These are phyloP conservation scores for Ophiocordyceps camponoti-saundersi DNA, from an alignment of 2,329 filamentous ascomycete species.

Conservation along the genomic window DNA sequence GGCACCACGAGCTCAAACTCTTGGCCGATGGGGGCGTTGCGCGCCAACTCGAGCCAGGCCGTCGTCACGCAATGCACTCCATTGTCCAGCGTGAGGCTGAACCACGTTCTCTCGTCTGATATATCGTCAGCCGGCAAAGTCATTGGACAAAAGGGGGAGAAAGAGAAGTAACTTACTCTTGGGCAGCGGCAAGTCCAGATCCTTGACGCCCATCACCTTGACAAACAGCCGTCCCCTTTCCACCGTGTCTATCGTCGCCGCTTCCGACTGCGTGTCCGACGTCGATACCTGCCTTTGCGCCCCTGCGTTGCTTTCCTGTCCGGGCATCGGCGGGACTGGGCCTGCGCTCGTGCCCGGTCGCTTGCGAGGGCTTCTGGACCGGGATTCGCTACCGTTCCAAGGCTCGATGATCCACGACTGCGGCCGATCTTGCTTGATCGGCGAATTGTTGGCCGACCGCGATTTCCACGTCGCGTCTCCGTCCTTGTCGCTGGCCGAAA, in stretches of 20 bases:
- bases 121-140: conserved; percentile 9
- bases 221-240: conserved; percentile 89
- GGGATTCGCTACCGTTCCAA: conserved; percentile 63
- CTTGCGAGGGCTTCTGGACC: conserved; percentile 49
- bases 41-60: conserved; percentile 81
- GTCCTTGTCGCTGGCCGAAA: conserved; percentile 74
- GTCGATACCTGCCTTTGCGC: conserved; percentile 51
- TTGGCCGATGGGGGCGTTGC: conserved; percentile 86
- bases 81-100: conserved; percentile 94
- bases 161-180: conserved; percentile 48
- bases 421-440: conserved; percentile 60
- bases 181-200: conserved; percentile 79
- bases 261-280: conserved; percentile 41
- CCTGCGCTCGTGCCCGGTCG: conserved; percentile 26
- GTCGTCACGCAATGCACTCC: conserved; percentile 96
- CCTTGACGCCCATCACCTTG: conserved; percentile 96
- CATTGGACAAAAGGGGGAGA: not conserved
- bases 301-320: conserved; percentile 66
- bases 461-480: conserved; percentile 35
- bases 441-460: conserved; percentile 50
- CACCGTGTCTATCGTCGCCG: conserved; percentile 54
- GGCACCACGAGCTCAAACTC: conserved; percentile 96
- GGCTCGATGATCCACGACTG: conserved; percentile 95
- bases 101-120: conserved; percentile 75
- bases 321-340: conserved; percentile 66